Evolutionary conservation across 176 grass and related monocot genomes (phyloP), one percentile per base, ranked within the genome.

Genomic region (Oryza longistaminata): DNA sequence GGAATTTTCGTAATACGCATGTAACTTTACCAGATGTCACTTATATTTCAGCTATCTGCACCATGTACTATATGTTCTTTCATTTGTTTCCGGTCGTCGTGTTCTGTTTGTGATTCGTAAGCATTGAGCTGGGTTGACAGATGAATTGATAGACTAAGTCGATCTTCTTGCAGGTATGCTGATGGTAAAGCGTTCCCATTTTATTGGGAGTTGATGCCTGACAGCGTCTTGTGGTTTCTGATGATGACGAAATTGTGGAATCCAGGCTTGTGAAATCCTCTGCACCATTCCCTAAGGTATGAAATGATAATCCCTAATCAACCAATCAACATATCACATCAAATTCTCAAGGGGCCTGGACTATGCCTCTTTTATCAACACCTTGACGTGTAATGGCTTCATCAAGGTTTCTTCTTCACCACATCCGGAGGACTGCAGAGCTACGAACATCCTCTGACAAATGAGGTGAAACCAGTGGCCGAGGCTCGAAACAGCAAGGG

Each of bases 361-460:
- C n/a, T n/a, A n/a, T n/a, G n/a, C n/a, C n/a, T n/a, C n/a, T n/a
- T n/a, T n/a, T n/a, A n/a, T n/a, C n/a, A n/a, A n/a, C n/a, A n/a
- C n/a, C n/a, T n/a, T 35, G 3, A 4, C 25, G 7, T 4, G 17
- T 13, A 9, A 60, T 62, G 10, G 0, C 21, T 52, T 16, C 1
- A n/a, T 29, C 91, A n/a, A 96, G 94, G 91, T 81, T 96, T 90
- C 89, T 96, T 93, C 87, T 96, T 91, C 84, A 93, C 91, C 0
- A 90, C 94, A 3, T 89, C 87, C 6, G 73, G 87, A 42, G 94
- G 94, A 61, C 19, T 96, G 83, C 85, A 74, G 70, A 96, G 91
- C 83, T 96, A 91, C 80, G 91, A 96, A 86, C 91, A 96, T 52
- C 94, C 94, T 7, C 66, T 87, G 72, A n/a, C n/a, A n/a, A 93